phyloP scores from a whole-genome alignment of 768 basidiomycete genomes.

The Lenzites betulinus region DNA sequence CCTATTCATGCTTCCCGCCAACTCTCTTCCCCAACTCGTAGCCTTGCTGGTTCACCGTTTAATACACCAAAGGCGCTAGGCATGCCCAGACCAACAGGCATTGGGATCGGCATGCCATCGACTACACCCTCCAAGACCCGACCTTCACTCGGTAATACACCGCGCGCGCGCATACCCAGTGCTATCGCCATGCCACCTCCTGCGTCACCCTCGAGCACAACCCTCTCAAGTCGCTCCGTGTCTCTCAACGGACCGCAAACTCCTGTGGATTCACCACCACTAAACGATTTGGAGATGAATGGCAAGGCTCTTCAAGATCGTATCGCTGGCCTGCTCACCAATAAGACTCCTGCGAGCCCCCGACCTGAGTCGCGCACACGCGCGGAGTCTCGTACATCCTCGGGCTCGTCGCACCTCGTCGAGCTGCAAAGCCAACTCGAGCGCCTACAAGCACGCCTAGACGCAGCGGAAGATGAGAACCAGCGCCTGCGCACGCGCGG shows the following conservation, averaged over 20 bases:
- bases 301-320: constrained; percentile 49
- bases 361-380: constrained; percentile 31
- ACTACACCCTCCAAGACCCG: constrained; percentile 42
- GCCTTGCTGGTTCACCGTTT: constrained; percentile 52
- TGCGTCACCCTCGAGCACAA: constrained; percentile 52
- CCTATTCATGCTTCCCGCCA: constrained; percentile 25
- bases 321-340: constrained; percentile 46
- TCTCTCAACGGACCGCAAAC: constrained; percentile 39
- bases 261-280: constrained; percentile 11
- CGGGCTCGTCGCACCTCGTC: constrained; percentile 22
- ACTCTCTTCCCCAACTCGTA: constrained; percentile 39
- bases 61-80: constrained; percentile 63
- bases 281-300: constrained; percentile 42
- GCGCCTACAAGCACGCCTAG: constrained; percentile 49
- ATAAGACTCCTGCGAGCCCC: constrained; percentile 34
- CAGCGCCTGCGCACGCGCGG: constrained; percentile 47
- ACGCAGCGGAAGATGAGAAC: constrained; percentile 72
- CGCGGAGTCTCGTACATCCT: constrained; percentile 35
- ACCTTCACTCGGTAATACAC: constrained; percentile 45
- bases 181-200: constrained; percentile 83
- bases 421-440: constrained; percentile 43
- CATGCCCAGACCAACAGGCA: constrained; percentile 36
- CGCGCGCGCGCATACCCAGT: constrained; percentile 69
- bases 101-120: constrained; percentile 43
- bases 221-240: constrained; percentile 38